These are phyloP conservation scores for Epichloe brachyelytri DNA, from an alignment of 2,329 filamentous ascomycete genomes.

Conservation along the genomic window DNA sequence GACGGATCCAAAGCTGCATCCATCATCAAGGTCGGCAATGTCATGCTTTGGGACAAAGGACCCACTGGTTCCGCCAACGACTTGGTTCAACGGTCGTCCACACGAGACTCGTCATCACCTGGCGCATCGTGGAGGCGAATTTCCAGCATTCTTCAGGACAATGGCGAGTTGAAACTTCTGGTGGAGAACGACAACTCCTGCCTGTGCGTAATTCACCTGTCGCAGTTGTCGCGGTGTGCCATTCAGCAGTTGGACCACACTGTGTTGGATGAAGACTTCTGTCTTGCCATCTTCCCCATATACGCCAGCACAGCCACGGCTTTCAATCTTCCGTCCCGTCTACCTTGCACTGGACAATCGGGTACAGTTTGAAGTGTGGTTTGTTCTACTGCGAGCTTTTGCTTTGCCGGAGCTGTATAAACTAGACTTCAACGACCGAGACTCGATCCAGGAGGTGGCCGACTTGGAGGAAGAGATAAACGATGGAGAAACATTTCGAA, in stretches of 20 bases:
- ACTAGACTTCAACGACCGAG: constrained; percentile 30
- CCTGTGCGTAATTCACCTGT: constrained; percentile 73
- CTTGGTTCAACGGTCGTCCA: constrained; percentile 44
- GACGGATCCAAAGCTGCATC: constrained; percentile 33
- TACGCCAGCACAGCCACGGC: constrained; percentile 65
- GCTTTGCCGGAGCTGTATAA: constrained; percentile 85
- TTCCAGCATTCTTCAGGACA: constrained; percentile 87
- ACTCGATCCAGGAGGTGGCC: constrained; percentile 29
- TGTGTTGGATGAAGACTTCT: constrained; percentile 84
- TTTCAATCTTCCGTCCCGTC: constrained; percentile 73
- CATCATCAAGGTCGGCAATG: constrained; percentile 90
- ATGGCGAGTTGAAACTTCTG: constrained; percentile 84
- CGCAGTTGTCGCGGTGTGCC: constrained; percentile 77
- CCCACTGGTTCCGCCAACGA: constrained; percentile 39
- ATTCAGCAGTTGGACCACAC: constrained; percentile 84
- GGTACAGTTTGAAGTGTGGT: constrained; percentile 94
- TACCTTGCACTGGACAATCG: constrained; percentile 80
- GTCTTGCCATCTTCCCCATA: constrained; percentile 88
- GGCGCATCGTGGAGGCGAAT: constrained; percentile 69
- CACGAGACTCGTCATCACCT: constrained; percentile 39
- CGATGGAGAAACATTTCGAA: constrained; percentile 40
- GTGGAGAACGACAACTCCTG: constrained; percentile 73
- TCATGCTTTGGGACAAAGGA: constrained; percentile 83
- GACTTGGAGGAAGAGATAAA: constrained; percentile 24
- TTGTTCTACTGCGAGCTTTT: constrained; percentile 80